phyloP scores from a whole-genome alignment of 139 green algal species.

The Astrephomene gubernaculifera region DNA sequence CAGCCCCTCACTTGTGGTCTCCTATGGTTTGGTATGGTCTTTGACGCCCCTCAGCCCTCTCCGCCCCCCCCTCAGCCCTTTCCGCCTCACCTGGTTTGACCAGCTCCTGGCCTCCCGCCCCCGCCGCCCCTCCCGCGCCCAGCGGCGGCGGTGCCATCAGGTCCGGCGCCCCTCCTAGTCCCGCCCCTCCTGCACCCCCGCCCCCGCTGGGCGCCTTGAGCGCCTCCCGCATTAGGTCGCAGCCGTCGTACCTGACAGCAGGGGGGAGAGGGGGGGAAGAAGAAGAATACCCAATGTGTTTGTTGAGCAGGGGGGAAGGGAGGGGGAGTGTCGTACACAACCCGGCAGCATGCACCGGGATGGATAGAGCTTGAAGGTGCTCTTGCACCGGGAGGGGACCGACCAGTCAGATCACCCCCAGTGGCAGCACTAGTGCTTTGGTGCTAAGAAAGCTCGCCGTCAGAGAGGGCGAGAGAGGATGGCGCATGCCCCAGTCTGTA shows the following conservation, averaged over 20 bases:
- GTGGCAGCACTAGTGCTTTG: no score
- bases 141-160: conserved; percentile 22
- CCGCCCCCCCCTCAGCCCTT: neutral
- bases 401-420: no score
- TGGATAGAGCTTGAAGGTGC: no score
- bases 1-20: neutral
- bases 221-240: conserved; percentile 50
- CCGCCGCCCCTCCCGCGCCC: neutral
- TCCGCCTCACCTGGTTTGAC: conserved; percentile 29
- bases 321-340: neutral
- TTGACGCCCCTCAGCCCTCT: neutral
- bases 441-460: no score
- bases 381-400: no score
- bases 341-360: neutral
- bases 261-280: no score
- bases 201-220: conserved; percentile 22
- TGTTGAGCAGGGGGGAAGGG: no score
- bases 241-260: conserved; percentile 49
- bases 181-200: neutral
- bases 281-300: no score
- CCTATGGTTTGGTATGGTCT: neutral
- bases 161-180: neutral
- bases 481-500: no score
- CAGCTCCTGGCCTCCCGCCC: neutral
- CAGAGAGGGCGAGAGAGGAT: no score